Percentiles rank a stretch among this genome's conserved stretches.
phyloP scores from a whole-genome alignment of 257 asterid genomes.

The Catharanthus roseus region DNA sequence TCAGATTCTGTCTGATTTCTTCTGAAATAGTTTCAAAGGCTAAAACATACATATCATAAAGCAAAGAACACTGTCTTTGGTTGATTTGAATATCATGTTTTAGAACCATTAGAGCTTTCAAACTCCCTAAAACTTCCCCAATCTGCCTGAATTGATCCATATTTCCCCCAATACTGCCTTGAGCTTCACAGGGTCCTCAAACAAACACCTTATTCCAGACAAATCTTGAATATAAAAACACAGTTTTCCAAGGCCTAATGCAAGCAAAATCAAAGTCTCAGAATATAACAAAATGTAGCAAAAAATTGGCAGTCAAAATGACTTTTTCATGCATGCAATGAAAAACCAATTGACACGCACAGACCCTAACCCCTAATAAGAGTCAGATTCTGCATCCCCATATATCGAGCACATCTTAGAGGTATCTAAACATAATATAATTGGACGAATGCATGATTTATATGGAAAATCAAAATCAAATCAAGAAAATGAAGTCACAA shows the following conservation, averaged over 20 bases:
- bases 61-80: constrained; percentile 69
- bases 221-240: constrained; percentile 1
- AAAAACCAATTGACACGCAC: neutral
- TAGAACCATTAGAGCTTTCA: constrained; percentile 71
- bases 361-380: too few species aligned
- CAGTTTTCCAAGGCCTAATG: constrained; percentile 8
- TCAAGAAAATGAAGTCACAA: too few species aligned
- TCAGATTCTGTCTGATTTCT: constrained; percentile 55
- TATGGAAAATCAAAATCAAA: neutral
- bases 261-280: neutral
- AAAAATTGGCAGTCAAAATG: neutral
- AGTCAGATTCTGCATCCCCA: too few species aligned
- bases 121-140: constrained; percentile 77
- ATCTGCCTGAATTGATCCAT: constrained; percentile 89
- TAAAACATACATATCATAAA: constrained; percentile 46
- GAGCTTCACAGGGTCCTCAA: neutral
- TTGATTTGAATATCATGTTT: constrained; percentile 73
- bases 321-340: neutral
- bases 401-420: too few species aligned
- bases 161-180: neutral
- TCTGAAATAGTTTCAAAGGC: constrained; percentile 63
- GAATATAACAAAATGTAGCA: neutral
- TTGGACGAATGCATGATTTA: neutral
- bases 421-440: too few species aligned
- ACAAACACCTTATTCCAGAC: constrained; percentile 6